These are phyloP conservation scores for Rhizophlyctis rosea DNA, from an alignment of 192 early-diverging fungal species.

Conservation along the genomic window DNA sequence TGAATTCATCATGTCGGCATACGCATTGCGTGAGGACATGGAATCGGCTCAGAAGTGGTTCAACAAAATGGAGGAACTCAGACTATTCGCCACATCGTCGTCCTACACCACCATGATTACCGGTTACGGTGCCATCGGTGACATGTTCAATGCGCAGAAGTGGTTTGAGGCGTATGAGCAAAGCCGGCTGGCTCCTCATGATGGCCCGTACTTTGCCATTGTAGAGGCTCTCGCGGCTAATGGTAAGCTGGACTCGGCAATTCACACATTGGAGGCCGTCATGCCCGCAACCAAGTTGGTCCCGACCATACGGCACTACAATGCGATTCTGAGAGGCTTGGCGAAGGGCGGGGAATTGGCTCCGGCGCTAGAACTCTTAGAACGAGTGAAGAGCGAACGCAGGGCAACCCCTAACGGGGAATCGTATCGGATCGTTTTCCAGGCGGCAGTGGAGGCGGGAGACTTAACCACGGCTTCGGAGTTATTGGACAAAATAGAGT, in stretches of 20 bases:
- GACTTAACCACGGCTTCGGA: background rate
- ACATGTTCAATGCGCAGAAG: slow-evolving; percentile 10
- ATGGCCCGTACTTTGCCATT: background rate
- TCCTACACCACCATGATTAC: background rate
- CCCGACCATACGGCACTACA: background rate
- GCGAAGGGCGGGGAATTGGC: slow-evolving; percentile 1
- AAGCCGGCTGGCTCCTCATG: background rate
- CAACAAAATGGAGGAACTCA: background rate
- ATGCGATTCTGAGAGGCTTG: background rate
- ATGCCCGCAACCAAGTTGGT: slow-evolving; percentile 6
- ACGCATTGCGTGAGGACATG: background rate
- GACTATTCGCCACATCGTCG: background rate
- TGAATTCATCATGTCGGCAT: background rate
- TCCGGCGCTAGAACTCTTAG: background rate
- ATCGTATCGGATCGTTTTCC: background rate
- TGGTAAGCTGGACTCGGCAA: background rate
- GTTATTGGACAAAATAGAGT: background rate
- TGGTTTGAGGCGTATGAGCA: slow-evolving; percentile 8
- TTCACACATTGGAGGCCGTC: background rate
- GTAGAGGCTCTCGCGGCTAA: background rate
- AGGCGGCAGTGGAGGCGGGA: background rate
- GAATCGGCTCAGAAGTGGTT: slow-evolving; percentile 2
- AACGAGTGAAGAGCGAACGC: background rate
- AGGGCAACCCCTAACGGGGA: too few species aligned
- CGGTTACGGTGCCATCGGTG: background rate